Percentiles rank a stretch among this genome's conserved stretches.
phyloP scores from a whole-genome alignment of 805 yeast genomes.

The Blastobotrys robertii region DNA sequence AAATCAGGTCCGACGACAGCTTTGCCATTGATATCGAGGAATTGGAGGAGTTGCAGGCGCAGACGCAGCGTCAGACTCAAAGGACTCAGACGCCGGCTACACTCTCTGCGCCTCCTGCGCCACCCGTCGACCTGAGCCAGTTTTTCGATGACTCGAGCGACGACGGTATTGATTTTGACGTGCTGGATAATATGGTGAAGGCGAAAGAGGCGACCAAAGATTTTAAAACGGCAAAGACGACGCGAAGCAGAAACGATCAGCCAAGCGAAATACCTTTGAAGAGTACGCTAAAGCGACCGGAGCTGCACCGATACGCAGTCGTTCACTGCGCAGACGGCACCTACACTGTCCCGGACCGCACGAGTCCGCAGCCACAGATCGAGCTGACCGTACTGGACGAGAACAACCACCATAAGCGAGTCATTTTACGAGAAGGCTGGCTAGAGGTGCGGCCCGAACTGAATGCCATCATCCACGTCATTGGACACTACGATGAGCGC shows the following conservation, averaged over 20 bases:
- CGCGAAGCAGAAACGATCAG: constrained; percentile 1
- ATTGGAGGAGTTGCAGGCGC: too few relatives aligned
- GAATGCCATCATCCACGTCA: constrained; percentile 2
- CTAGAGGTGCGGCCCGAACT: background rate
- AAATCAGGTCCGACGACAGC: too few relatives aligned
- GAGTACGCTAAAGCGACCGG: constrained; percentile 8
- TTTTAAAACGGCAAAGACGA: constrained; percentile 3
- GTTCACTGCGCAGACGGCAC: background rate
- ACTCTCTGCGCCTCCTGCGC: background rate
- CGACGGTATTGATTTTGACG: background rate
- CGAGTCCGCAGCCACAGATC: too few relatives aligned
- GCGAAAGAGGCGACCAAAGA: constrained; percentile 1
- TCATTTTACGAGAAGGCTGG: constrained; percentile 3
- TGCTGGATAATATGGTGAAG: background rate
- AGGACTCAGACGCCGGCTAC: background rate
- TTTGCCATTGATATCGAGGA: too few relatives aligned
- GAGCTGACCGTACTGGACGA: too few relatives aligned
- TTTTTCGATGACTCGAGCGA: background rate
- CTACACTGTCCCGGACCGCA: background rate
- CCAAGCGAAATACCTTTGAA: constrained; percentile 3
- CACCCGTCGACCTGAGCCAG: background rate
- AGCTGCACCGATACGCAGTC: constrained; percentile 14
- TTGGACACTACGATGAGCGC: constrained; percentile 1
- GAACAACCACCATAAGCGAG: background rate
- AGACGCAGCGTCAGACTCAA: too few relatives aligned